These are phyloP conservation scores for Fraxinus anomala DNA, from an alignment of 257 asterid genomes.

Conservation along the genomic window DNA sequence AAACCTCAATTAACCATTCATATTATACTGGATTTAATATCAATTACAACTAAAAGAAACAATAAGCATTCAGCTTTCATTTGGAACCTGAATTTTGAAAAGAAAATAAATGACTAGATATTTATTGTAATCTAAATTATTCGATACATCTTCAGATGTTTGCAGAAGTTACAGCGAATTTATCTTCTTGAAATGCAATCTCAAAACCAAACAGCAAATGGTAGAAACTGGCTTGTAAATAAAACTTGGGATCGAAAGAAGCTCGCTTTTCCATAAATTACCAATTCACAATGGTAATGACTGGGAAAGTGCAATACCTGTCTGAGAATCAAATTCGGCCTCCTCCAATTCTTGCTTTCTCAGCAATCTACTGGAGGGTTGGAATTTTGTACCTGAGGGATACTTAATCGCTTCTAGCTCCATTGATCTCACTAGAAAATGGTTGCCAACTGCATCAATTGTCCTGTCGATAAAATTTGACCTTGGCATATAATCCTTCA, in stretches of 20 bases:
- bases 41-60: no score
- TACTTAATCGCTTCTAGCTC: slow-evolving; percentile 36
- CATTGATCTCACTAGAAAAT: slow-evolving; percentile 40
- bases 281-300: slow-evolving; percentile 13
- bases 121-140: background rate
- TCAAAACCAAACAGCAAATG: background rate
- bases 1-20: background rate
- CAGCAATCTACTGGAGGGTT: slow-evolving; percentile 60
- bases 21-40: background rate
- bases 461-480: slow-evolving; percentile 55
- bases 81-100: no score
- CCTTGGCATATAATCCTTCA: slow-evolving; percentile 76
- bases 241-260: background rate
- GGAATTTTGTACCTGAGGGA: slow-evolving; percentile 36
- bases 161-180: background rate
- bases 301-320: slow-evolving; percentile 19
- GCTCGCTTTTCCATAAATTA: background rate
- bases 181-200: background rate
- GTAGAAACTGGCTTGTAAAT: background rate
- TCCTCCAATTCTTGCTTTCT: slow-evolving; percentile 49
- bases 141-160: background rate
- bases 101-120: no score
- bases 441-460: slow-evolving; percentile 49
- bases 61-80: no score
- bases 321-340: slow-evolving; percentile 17